phyloP scores from a whole-genome alignment of 305 asterid species.

The Fraxinus dipetala region DNA sequence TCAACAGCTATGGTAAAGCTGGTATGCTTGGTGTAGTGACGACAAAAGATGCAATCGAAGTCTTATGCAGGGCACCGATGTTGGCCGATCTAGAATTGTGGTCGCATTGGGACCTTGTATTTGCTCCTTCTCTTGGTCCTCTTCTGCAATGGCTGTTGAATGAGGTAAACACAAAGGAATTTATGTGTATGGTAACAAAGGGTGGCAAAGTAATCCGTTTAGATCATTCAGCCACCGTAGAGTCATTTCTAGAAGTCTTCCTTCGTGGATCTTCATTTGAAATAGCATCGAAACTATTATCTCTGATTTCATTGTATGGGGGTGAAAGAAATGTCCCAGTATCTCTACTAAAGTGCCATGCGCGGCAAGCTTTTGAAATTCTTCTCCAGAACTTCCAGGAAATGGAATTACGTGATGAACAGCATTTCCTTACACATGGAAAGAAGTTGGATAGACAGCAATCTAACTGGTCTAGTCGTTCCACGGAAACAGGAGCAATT shows the following conservation, averaged over 20 bases:
- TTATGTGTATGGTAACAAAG: constrained; percentile 71
- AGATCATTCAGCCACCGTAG: constrained; percentile 71
- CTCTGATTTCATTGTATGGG: constrained; percentile 75
- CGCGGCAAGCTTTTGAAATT: constrained; percentile 65
- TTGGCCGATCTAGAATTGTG: constrained; percentile 69
- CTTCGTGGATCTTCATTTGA: constrained; percentile 63
- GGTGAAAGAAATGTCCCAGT: constrained; percentile 70
- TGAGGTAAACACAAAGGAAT: constrained; percentile 65
- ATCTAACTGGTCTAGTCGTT: constrained; percentile 18
- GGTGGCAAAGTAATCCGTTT: constrained; percentile 77
- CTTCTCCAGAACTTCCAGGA: constrained; percentile 44
- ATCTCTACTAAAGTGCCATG: constrained; percentile 74
- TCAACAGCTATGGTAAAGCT: constrained; percentile 30
- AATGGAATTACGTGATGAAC: constrained; percentile 18
- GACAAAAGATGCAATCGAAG: constrained; percentile 65
- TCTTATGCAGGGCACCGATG: constrained; percentile 81
- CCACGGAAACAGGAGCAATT: constrained; percentile 20
- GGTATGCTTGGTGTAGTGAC: constrained; percentile 44
- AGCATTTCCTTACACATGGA: background rate
- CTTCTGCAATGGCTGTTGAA: constrained; percentile 77
- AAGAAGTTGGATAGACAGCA: background rate
- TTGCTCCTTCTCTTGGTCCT: constrained; percentile 89
- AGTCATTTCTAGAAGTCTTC: constrained; percentile 62
- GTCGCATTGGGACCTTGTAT: constrained; percentile 86
- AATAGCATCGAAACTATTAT: constrained; percentile 69